Conservation (phyloP, 2,329 filamentous ascomycete species). For the Colletotrichum sp. region DNA sequence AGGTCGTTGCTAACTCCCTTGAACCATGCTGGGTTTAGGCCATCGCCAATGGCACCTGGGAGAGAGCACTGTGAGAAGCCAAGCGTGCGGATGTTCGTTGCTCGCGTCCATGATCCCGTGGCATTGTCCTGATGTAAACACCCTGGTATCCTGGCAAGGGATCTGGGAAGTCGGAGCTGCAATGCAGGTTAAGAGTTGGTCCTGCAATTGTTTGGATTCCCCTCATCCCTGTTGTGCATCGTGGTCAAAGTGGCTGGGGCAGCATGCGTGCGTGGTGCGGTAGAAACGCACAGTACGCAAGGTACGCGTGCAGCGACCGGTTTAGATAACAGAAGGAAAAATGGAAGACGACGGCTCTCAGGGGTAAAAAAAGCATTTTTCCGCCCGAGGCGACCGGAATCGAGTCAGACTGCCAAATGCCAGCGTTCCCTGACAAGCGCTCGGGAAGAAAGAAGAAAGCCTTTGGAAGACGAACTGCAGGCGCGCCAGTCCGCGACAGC, state of each 20-base stretch:
- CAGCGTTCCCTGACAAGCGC: background rate
- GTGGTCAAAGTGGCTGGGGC: slow-evolving; percentile 8
- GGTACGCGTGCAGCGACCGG: background rate
- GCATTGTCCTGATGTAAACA: background rate
- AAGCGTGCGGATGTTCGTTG: background rate
- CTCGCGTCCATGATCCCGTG: background rate
- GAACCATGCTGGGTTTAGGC: background rate
- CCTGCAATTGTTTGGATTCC: slow-evolving; percentile 8
- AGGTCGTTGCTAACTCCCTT: background rate
- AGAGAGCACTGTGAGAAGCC: background rate
- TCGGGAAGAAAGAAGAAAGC: background rate
- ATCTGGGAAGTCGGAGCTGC: background rate
- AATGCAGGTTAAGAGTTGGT: background rate
- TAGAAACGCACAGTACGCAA: background rate
- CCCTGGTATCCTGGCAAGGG: background rate
- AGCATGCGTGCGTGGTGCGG: background rate
- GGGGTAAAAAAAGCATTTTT: slow-evolving; percentile 5
- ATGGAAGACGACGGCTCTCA: background rate
- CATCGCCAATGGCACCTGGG: background rate
- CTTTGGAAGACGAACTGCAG: background rate
- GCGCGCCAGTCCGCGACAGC: background rate
- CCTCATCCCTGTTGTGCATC: slow-evolving; percentile 7
- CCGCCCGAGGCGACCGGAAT: background rate
- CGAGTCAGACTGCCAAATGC: slow-evolving; percentile 7
- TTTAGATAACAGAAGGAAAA: background rate